Evolutionary conservation across 2,329 filamentous ascomycete species (phyloP).

Genomic region (Colletotrichum orbiculare): DNA sequence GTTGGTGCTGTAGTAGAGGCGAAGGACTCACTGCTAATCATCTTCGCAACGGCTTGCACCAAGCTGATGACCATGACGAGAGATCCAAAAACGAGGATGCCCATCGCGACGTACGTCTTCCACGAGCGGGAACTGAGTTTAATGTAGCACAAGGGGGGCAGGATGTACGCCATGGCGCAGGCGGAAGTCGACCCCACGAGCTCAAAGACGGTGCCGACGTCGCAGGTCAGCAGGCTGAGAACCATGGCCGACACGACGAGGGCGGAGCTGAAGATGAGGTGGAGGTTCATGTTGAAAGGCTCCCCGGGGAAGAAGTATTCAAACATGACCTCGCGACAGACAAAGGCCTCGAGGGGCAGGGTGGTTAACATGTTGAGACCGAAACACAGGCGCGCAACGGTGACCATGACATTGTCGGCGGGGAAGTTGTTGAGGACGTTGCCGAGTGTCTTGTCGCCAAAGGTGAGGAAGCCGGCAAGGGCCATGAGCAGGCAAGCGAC

Average conservation of each 20-base stretch:
- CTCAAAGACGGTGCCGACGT: conserved; percentile 94
- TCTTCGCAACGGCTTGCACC: conserved; percentile 77
- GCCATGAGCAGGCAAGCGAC: conserved; percentile 92
- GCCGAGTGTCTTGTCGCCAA: conserved; percentile 90
- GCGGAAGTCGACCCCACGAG: conserved; percentile 95
- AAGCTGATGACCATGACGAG: conserved; percentile 85
- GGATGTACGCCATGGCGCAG: conserved; percentile 92
- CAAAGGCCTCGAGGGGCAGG: conserved; percentile 94
- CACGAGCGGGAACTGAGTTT: conserved; percentile 85
- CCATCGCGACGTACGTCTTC: conserved; percentile 78
- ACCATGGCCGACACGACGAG: conserved; percentile 84
- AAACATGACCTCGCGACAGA: conserved; percentile 96
- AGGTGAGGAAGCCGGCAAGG: conserved; percentile 88
- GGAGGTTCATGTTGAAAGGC: conserved; percentile 84
- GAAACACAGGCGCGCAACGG: conserved; percentile 93
- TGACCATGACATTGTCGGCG: conserved; percentile 89
- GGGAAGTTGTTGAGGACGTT: conserved; percentile 99
- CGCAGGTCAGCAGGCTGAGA: conserved; percentile 87
- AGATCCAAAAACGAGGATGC: conserved; percentile 81
- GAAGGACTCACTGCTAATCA: conserved; percentile 60
- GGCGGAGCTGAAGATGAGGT: conserved; percentile 86
- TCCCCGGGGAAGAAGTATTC: conserved; percentile 79
- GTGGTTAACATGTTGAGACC: conserved; percentile 99
- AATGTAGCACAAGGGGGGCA: conserved; percentile 95
- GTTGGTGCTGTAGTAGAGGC: too few species aligned